A percentile compares a stretch with the other conserved stretches of the same genome.
These are phyloP conservation scores for Colletotrichum lupini DNA, from an alignment of 2,329 filamentous ascomycete species.

Conservation along the genomic window DNA sequence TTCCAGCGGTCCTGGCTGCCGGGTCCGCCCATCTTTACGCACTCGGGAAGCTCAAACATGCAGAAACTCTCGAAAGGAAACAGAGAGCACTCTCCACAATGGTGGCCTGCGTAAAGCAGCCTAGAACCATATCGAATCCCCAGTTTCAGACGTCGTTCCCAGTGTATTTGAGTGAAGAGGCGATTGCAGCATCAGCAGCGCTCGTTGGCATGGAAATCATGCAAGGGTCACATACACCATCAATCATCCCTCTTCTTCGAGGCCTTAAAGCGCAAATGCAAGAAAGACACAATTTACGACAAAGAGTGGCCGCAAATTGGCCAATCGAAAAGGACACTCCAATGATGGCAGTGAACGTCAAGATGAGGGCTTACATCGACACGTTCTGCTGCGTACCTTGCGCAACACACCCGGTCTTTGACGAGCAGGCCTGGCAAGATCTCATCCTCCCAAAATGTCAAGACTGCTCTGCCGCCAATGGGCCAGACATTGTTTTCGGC, in stretches of 20 bases:
- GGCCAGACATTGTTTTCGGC: conserved; percentile 29
- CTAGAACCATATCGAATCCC: background rate
- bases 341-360: conserved; percentile 24
- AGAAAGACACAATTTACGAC: background rate
- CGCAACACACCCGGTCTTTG: conserved; percentile 5
- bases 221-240: conserved; percentile 6
- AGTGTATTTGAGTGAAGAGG: conserved; percentile 3
- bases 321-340: background rate
- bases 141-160: background rate
- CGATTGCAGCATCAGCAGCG: conserved; percentile 22
- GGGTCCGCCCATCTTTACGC: conserved; percentile 20
- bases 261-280: conserved; percentile 8
- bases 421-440: conserved; percentile 10
- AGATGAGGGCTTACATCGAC: conserved; percentile 31
- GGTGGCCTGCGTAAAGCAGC: conserved; percentile 8
- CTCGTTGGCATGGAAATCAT: conserved; percentile 25
- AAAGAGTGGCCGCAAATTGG: background rate
- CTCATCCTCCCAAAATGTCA: background rate
- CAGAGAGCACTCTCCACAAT: conserved; percentile 17
- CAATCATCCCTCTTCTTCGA: conserved; percentile 3
- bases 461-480: background rate
- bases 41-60: background rate
- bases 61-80: conserved; percentile 24
- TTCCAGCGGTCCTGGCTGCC: conserved; percentile 5
- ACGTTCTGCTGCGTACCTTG: conserved; percentile 23